Percentiles rank a stretch among this genome's conserved stretches.
Evolutionary conservation across 352 stramenopile species (phyloP).

Genomic region (Phytopythium mirpurense): DNA sequence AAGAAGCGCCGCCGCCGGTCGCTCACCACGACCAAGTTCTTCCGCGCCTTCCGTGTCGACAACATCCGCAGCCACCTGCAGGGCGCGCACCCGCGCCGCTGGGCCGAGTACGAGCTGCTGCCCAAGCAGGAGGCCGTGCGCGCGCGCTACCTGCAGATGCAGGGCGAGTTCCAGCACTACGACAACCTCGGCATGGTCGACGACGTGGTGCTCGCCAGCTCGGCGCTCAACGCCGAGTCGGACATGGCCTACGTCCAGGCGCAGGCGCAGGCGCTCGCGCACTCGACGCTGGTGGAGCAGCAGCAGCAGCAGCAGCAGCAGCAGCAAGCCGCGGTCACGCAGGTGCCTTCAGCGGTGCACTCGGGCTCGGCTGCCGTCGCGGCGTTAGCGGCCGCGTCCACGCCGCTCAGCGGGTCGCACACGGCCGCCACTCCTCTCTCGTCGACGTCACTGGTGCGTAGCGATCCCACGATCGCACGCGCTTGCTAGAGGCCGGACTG

Average conservation of each 20-base stretch:
- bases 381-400: constrained; percentile 4
- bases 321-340: constrained; percentile 16
- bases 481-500: too few species aligned
- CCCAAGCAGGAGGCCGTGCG: constrained; percentile 67
- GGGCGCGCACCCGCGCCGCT: constrained; percentile 66
- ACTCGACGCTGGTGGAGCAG: constrained; percentile 22
- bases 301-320: constrained; percentile 13
- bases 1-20: constrained; percentile 77
- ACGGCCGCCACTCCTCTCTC: constrained; percentile 13
- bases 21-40: constrained; percentile 85
- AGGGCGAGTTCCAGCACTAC: constrained; percentile 56
- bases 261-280: constrained; percentile 32
- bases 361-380: not conserved
- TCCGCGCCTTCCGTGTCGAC: constrained; percentile 78
- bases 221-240: constrained; percentile 40
- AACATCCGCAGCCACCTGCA: constrained; percentile 85
- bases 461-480: too few species aligned
- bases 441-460: constrained; percentile 38
- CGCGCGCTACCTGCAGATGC: constrained; percentile 52
- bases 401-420: constrained; percentile 10
- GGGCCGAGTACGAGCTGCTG: constrained; percentile 74
- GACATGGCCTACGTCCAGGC: constrained; percentile 60
- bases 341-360: constrained; percentile 8
- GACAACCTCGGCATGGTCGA: constrained; percentile 63
- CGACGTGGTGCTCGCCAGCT: constrained; percentile 59